Base-by-base conservation (phyloP, 306 rosid species). In the Hippophae rhamnoides region DNA sequence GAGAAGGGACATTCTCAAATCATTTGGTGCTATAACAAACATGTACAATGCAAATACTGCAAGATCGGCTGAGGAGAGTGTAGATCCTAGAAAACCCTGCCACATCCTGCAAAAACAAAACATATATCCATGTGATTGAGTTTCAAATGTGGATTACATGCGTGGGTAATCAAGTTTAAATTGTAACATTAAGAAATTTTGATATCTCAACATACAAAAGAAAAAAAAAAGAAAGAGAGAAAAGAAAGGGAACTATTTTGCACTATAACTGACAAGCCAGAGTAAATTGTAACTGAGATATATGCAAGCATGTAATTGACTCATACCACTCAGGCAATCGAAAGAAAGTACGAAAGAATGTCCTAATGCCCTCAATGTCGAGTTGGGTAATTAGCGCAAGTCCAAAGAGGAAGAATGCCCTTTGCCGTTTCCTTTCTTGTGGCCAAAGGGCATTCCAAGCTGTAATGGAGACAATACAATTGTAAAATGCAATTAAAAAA, bases 371-470 rank as follows among this genome's bases (percentile, higher is more conserved):
- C 71, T 85, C 96, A 57, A 86, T 88, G 63, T 92, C 99, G 69
- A 85, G 79, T 69, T 92, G 86, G 73, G 84, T 62, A 71, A 92
- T 84, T 57, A 85, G 74, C 3, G 99, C 99, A 65, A 92, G 79
- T 69, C 99, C 99, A 54, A 92, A 88, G 56, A 92, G 89, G 71
- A 92, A 88, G 86, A 92, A 92, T 14, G 99, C 84, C 73, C 96
- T 78, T 69, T 88, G 96, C 47, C 99, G 95, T 64, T 88, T 92
- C 81, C 93, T 85, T 78, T 92, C 99, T 78, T 74, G 96, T 10
- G 93, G 95, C 99, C 99, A 88, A 52, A 92, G 99, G 31, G 96
- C 65, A 59, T 84, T 73, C 99, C 99, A 92, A 51, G 99, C 99
- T 92, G 78, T 63, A 75, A 53, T 11, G 50, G 41, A 59, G 38